A percentile compares a stretch with the other conserved stretches of the same genome.
Evolutionary conservation across 2,329 filamentous ascomycete genomes (phyloP).

Genomic region (Trichothecium sympodiale): DNA sequence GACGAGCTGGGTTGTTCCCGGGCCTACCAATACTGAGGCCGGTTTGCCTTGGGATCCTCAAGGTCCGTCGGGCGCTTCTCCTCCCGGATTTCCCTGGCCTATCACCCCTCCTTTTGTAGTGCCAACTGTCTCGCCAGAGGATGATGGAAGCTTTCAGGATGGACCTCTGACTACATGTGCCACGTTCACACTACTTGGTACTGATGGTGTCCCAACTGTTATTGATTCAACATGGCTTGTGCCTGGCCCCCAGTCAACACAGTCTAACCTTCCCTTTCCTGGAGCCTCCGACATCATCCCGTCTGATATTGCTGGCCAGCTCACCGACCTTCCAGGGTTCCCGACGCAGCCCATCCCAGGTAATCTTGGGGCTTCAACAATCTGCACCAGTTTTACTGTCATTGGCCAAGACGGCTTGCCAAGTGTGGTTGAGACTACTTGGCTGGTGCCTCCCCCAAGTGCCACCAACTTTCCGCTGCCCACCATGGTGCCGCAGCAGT

Average conservation of each 20-base stretch:
- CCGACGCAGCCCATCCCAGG: neutral
- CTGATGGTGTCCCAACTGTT: constrained; percentile 7
- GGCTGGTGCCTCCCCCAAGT: neutral
- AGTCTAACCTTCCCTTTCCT: neutral
- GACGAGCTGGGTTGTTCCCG: constrained; percentile 13
- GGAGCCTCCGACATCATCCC: no score
- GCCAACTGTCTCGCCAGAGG: neutral
- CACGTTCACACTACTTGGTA: constrained; percentile 4
- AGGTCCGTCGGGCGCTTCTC: neutral
- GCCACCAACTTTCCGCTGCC: constrained; percentile 7
- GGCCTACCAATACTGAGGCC: constrained; percentile 2
- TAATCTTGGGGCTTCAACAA: constrained; percentile 1
- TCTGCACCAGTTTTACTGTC: constrained; percentile 14
- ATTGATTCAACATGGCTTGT: constrained; percentile 3
- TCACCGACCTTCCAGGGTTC: constrained; percentile 1
- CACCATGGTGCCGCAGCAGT: constrained; percentile 3
- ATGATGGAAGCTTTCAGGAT: neutral
- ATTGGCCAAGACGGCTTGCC: constrained; percentile 8
- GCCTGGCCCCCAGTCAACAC: constrained; percentile 4
- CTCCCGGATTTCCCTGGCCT: constrained; percentile 4
- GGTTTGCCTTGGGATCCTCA: neutral
- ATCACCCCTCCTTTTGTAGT: constrained; percentile 3
- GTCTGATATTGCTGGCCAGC: neutral
- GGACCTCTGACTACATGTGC: constrained; percentile 3
- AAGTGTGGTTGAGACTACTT: constrained; percentile 4